Percentiles rank a stretch among this genome's conserved stretches.
These are phyloP conservation scores for Chrysanthemum seticuspe DNA, from an alignment of 129 eudicot species.

Conservation along the genomic window DNA sequence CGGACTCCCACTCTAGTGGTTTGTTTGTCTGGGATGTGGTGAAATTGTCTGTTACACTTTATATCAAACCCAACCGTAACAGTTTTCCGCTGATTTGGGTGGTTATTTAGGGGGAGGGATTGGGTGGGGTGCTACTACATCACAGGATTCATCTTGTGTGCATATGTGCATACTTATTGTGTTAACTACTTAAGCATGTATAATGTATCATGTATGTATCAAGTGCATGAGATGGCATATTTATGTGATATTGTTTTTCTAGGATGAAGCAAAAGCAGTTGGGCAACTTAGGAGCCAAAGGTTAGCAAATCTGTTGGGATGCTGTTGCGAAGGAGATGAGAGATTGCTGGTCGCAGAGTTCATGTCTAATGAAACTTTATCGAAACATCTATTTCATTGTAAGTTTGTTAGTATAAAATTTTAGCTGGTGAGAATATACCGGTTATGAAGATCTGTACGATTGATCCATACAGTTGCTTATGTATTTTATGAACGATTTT, in stretches of 20 bases:
- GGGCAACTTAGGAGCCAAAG: slow-evolving; percentile 17
- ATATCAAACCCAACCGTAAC: too few species aligned
- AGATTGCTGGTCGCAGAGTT: slow-evolving; percentile 24
- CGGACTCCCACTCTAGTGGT: too few species aligned
- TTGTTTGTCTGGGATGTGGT: too few species aligned
- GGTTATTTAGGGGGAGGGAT: too few species aligned
- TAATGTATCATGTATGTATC: too few species aligned
- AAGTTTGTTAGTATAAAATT: background rate
- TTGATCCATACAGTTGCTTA: background rate
- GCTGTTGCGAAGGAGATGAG: slow-evolving; percentile 17
- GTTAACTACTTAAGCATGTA: too few species aligned
- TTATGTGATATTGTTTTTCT: background rate
- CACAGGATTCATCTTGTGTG: too few species aligned
- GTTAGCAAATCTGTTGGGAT: slow-evolving; percentile 18
- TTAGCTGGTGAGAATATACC: background rate
- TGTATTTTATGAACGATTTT: background rate
- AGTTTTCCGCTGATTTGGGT: too few species aligned
- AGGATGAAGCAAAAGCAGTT: slow-evolving; percentile 24
- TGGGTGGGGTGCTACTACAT: too few species aligned
- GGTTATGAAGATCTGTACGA: background rate
- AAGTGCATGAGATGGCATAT: background rate
- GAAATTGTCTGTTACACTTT: too few species aligned
- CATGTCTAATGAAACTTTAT: slow-evolving; percentile 16
- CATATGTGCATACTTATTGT: too few species aligned
- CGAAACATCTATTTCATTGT: slow-evolving; percentile 12